Percentiles rank a stretch among this genome's conserved stretches.
Conservation (phyloP, 2,329 filamentous ascomycete species). For the Achaetomium macrosporum region DNA sequence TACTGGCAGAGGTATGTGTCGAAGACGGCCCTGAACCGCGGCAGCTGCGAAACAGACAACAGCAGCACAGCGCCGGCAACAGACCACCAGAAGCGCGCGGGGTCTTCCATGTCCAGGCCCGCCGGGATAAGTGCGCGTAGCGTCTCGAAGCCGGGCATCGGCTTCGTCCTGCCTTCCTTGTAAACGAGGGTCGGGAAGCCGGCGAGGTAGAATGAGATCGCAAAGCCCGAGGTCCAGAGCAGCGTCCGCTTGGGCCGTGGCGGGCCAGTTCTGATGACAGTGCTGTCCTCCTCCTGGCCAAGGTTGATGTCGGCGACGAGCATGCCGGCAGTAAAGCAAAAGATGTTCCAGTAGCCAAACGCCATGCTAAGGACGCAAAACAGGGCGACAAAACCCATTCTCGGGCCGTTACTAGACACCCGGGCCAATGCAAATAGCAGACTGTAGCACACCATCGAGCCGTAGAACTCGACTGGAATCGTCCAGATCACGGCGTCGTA, state of each 20-base stretch:
- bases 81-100: constrained; percentile 8
- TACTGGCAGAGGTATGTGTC: constrained; percentile 1
- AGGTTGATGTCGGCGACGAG: constrained; percentile 5
- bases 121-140: constrained; percentile 1
- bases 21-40: background rate
- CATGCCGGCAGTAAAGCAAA: constrained; percentile 5
- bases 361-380: background rate
- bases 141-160: constrained; percentile 3
- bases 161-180: background rate
- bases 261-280: background rate
- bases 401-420: background rate
- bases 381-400: background rate
- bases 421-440: background rate
- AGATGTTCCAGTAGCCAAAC: constrained; percentile 3
- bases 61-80: background rate
- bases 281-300: background rate
- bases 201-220: background rate
- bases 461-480: constrained; percentile 7
- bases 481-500: constrained; percentile 10
- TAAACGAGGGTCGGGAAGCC: constrained; percentile 4
- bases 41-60: constrained; percentile 2
- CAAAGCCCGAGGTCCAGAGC: background rate
- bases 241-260: background rate
- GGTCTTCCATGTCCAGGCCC: background rate
- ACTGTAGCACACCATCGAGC: constrained; percentile 1